Evolutionary conservation across 202 grass and related monocot species (phyloP), one percentile per base, ranked within the genome.

Genomic region (Sporobolus alterniflorus): DNA sequence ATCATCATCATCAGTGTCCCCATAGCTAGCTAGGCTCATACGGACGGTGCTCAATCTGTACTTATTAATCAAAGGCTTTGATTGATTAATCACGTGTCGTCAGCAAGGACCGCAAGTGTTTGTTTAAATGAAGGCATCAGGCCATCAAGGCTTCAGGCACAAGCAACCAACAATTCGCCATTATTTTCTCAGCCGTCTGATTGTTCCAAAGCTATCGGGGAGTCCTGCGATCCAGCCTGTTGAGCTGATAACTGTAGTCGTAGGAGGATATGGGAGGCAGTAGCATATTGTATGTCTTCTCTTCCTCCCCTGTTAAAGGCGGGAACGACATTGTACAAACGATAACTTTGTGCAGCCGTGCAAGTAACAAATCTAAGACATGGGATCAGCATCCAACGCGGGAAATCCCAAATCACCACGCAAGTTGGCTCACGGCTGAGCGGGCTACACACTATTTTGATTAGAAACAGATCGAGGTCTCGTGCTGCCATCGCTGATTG

Each of bases 121-220:
- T 68, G 65, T 75, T 86, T 67, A 73, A 26, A 67, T 14, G n/a
- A 48, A 67, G 47, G 60, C 80, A 81, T 75, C 50, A 22, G 41
- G 5, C 17, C 28, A 33, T 77, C 57, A 71, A 41, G 57, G 24
- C 66, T 61, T 82, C 83, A 82, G 11, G 65, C 15, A 66, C 15
- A 85, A 82, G 82, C 88, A 73, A 67, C 65, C 17, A 39, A 39
- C 8, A 29, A 26, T 48, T 57, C 16, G 64, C 71, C 9, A 57
- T 65, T 29, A 25, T 85, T 70, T 69, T 55, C 18, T 68, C 28
- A 10, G 64, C 76, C 26, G 34, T 43, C 31, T 3, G 33, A 81
- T 81, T 65, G 15, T 72, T 66, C 39, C 64, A 39, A 39, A 39
- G 36, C 36, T 39, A 39, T 39, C 8, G 36, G 36, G 8, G 5